Evolutionary conservation across 2,329 filamentous ascomycete species (phyloP).

Genomic region (Metarhizium guizhouense): DNA sequence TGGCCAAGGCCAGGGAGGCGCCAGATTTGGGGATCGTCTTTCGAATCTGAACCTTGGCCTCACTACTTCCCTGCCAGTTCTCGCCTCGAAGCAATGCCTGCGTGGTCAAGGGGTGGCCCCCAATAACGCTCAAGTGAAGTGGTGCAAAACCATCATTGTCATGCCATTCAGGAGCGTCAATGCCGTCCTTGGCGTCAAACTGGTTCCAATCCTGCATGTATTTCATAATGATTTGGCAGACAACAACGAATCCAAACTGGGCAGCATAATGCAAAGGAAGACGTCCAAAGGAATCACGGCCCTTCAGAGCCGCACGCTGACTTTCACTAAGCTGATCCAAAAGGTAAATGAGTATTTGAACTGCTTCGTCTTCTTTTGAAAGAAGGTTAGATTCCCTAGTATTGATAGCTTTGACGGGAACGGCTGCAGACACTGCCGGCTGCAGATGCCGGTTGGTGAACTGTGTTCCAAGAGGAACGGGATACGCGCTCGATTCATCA

Average conservation of each 20-base stretch:
- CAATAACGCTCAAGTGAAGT: conserved; percentile 84
- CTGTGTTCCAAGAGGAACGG: conserved; percentile 39
- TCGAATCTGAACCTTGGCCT: conserved; percentile 54
- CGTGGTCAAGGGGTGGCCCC: conserved; percentile 81
- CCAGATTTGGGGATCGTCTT: conserved; percentile 73
- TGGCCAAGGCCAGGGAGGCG: conserved; percentile 78
- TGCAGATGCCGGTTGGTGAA: conserved; percentile 67
- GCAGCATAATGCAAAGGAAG: conserved; percentile 88
- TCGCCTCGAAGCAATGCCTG: conserved; percentile 72
- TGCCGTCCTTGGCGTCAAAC: conserved; percentile 75
- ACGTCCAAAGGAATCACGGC: conserved; percentile 70
- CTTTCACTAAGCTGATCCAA: conserved; percentile 59
- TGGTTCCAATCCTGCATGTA: conserved; percentile 85
- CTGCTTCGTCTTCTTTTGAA: conserved; percentile 62
- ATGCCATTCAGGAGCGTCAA: conserved; percentile 84
- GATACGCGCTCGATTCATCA: conserved; percentile 41
- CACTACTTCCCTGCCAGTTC: conserved; percentile 58
- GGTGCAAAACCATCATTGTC: conserved; percentile 87
- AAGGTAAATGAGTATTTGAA: conserved; percentile 54
- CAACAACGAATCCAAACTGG: conserved; percentile 87
- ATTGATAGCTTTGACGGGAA: conserved; percentile 50
- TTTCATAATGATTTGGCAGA: conserved; percentile 79
- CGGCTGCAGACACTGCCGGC: conserved; percentile 61
- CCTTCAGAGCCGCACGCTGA: conserved; percentile 59
- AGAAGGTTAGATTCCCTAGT: conserved; percentile 60